phyloP scores from a whole-genome alignment of 176 grass and related monocot species.

The Dactylis glomerata region DNA sequence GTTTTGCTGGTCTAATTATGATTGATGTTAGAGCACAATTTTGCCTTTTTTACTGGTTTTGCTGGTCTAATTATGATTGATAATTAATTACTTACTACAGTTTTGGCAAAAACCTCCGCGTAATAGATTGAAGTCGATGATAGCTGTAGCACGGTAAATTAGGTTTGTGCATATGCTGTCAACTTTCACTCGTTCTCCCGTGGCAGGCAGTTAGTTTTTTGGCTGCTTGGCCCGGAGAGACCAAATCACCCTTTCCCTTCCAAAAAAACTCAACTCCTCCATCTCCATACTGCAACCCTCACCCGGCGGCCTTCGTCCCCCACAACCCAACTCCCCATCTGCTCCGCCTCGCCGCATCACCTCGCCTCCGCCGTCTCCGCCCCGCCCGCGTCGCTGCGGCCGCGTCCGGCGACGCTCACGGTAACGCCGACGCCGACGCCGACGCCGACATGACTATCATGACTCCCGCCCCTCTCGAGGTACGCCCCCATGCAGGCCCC shows the following conservation, averaged over 20 bases:
- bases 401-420: not conserved
- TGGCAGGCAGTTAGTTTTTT: not conserved
- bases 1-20: no score
- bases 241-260: not conserved
- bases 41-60: no score
- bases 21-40: no score
- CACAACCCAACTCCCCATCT: not conserved
- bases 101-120: no score
- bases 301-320: not conserved
- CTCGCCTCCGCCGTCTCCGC: not conserved
- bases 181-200: not conserved
- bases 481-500: conserved; percentile 24
- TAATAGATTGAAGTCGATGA: no score
- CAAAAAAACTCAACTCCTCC: not conserved
- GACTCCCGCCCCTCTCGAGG: conserved; percentile 71
- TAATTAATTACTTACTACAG: no score
- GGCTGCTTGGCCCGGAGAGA: not conserved
- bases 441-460: conserved; percentile 53
- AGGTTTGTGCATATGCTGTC: no score
- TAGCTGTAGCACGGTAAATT: no score
- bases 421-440: not conserved
- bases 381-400: not conserved
- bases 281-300: not conserved
- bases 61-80: no score
- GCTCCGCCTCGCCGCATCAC: conserved; percentile 10